Conservation (phyloP, 2,329 filamentous ascomycete species). For the Fulvia fulva region DNA sequence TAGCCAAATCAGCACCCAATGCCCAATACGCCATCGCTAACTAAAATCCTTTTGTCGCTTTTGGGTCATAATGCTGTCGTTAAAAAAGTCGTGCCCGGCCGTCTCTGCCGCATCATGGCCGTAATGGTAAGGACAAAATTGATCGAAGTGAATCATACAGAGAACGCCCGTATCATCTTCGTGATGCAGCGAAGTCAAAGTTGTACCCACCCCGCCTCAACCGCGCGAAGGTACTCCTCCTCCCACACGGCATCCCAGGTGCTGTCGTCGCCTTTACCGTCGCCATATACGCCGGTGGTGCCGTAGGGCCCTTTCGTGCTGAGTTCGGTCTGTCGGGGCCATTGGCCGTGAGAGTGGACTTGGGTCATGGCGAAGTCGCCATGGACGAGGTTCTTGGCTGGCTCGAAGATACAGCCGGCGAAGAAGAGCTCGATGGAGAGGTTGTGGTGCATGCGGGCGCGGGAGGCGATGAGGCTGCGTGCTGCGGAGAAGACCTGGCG, state of each 20-base stretch:
- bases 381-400: slow-evolving; percentile 43
- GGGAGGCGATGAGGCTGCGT: slow-evolving; percentile 39
- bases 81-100: background rate
- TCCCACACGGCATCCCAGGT: slow-evolving; percentile 35
- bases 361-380: slow-evolving; percentile 47
- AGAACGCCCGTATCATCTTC: background rate
- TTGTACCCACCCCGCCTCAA: slow-evolving; percentile 32
- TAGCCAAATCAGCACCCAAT: background rate
- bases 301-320: slow-evolving; percentile 49
- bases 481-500: slow-evolving; percentile 39
- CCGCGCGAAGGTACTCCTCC: slow-evolving; percentile 32
- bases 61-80: background rate
- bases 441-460: slow-evolving; percentile 35
- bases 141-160: background rate
- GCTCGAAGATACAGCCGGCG: slow-evolving; percentile 50
- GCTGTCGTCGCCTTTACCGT: slow-evolving; percentile 46
- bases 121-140: background rate
- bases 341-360: slow-evolving; percentile 38
- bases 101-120: background rate
- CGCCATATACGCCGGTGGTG: slow-evolving; percentile 48
- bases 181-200: slow-evolving; percentile 19
- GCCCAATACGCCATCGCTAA: background rate
- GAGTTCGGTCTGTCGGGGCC: slow-evolving; percentile 36
- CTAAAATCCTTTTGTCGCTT: background rate
- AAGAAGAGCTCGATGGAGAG: slow-evolving; percentile 50